A percentile compares a stretch with the other conserved stretches of the same genome.
Conservation (phyloP, 768 basidiomycete genomes). For the Lactifluus subvellereus region DNA sequence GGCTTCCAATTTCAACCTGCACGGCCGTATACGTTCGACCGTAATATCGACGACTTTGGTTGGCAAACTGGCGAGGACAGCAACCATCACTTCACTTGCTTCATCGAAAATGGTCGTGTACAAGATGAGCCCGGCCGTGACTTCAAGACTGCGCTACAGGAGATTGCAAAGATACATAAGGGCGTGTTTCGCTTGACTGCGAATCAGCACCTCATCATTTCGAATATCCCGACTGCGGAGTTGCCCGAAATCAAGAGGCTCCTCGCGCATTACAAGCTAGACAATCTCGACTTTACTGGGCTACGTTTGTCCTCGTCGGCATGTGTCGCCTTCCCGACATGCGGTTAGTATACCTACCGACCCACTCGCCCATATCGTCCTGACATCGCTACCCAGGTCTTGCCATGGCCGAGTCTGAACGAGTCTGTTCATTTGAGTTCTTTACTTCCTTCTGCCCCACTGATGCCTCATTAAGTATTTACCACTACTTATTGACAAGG, state of each 20-base stretch:
- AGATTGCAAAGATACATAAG: constrained; percentile 93
- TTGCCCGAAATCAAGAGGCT: constrained; percentile 71
- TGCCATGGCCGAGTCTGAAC: constrained; percentile 75
- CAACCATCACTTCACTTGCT: constrained; percentile 85
- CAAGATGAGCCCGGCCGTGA: constrained; percentile 85
- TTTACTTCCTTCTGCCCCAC: neutral
- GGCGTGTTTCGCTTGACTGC: constrained; percentile 90
- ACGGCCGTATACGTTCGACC: constrained; percentile 73
- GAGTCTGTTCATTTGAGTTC: constrained; percentile 37
- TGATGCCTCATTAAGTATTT: constrained; percentile 61
- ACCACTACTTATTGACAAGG: constrained; percentile 87
- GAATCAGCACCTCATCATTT: constrained; percentile 90
- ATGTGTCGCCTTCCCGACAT: constrained; percentile 97
- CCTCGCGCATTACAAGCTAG: constrained; percentile 80
- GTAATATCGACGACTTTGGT: constrained; percentile 91
- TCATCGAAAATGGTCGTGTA: constrained; percentile 97
- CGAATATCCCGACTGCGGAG: constrained; percentile 73
- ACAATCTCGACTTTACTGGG: constrained; percentile 74
- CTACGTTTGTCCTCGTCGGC: constrained; percentile 87
- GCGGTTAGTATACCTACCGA: constrained; percentile 40
- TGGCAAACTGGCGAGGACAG: constrained; percentile 88
- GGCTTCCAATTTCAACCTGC: constrained; percentile 73
- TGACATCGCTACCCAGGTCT: constrained; percentile 39
- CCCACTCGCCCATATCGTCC: neutral
- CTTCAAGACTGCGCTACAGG: constrained; percentile 88